Conservation (phyloP, 257 asterid genomes). For the Nicotiana noctiflora region DNA sequence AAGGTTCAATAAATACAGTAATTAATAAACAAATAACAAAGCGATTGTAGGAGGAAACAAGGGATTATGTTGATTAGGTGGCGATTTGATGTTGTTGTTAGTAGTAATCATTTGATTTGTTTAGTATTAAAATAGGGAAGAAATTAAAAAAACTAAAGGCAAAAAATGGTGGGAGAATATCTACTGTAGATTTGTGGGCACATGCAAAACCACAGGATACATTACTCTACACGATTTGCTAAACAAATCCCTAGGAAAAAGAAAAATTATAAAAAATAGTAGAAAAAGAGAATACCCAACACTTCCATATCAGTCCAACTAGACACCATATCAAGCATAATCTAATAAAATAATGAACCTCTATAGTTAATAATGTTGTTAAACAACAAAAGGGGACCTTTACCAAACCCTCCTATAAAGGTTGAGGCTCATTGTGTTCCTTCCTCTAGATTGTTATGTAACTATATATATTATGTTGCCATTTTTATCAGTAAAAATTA, state of each 20-base stretch:
- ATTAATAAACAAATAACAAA: background rate
- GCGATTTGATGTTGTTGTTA: constrained; percentile 22
- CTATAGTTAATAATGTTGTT: background rate
- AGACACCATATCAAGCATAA: constrained; percentile 36
- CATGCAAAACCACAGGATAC: constrained; percentile 25
- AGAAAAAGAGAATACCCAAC: constrained; percentile 8
- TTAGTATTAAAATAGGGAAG: background rate
- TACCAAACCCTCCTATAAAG: no score
- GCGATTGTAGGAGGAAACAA: constrained; percentile 20
- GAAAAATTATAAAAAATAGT: background rate
- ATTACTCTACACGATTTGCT: constrained; percentile 18
- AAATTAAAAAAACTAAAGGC: background rate
- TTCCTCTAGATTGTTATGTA: no score
- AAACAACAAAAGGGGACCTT: no score
- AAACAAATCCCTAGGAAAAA: constrained; percentile 13
- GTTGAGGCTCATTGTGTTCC: no score
- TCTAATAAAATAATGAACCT: constrained; percentile 26
- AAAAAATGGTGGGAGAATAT: constrained; percentile 24
- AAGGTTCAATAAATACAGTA: constrained; percentile 3
- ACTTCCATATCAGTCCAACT: constrained; percentile 30
- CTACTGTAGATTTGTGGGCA: constrained; percentile 44
- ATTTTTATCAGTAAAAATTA: no score
- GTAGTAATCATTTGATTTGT: constrained; percentile 26
- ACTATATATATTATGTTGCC: no score
- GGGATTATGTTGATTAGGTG: constrained; percentile 37